These are phyloP conservation scores for Fusarium bulbicola DNA, from an alignment of 2,329 filamentous ascomycete genomes.

Conservation along the genomic window DNA sequence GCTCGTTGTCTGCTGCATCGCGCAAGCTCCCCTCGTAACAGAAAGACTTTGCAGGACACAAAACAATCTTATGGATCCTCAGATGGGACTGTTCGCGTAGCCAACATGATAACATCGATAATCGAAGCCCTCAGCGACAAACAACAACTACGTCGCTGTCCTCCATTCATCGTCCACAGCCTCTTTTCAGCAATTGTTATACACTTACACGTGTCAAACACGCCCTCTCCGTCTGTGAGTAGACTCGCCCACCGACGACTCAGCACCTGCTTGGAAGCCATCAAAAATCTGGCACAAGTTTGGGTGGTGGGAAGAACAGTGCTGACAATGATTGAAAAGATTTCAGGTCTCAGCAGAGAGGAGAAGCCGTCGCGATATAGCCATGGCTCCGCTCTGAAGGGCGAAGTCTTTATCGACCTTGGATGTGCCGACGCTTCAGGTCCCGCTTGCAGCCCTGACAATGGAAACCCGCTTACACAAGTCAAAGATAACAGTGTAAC, in stretches of 20 bases:
- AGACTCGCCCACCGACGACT: not conserved
- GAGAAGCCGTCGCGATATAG: not conserved
- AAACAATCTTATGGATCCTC: not conserved
- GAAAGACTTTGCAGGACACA: not conserved
- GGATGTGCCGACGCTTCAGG: not conserved
- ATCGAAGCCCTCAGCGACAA: not conserved
- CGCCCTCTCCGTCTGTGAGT: not conserved
- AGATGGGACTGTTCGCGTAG: not conserved
- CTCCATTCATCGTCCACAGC: not conserved
- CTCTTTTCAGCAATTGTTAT: not conserved
- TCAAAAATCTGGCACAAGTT: not conserved
- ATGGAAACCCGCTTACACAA: fast-evolving
- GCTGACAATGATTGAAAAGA: not conserved
- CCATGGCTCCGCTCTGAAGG: not conserved
- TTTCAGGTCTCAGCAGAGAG: not conserved
- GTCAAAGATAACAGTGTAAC: not conserved
- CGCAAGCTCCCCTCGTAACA: not conserved
- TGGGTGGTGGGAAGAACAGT: not conserved
- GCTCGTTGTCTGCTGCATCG: not conserved
- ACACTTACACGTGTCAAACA: not conserved
- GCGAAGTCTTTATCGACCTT: not conserved
- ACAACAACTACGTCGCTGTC: not conserved
- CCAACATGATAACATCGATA: not conserved
- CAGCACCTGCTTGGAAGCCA: not conserved
- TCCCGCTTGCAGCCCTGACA: fast-evolving